Evolutionary conservation across 208 protist genomes (phyloP).

Genomic region (Trypanosoma vivax): DNA sequence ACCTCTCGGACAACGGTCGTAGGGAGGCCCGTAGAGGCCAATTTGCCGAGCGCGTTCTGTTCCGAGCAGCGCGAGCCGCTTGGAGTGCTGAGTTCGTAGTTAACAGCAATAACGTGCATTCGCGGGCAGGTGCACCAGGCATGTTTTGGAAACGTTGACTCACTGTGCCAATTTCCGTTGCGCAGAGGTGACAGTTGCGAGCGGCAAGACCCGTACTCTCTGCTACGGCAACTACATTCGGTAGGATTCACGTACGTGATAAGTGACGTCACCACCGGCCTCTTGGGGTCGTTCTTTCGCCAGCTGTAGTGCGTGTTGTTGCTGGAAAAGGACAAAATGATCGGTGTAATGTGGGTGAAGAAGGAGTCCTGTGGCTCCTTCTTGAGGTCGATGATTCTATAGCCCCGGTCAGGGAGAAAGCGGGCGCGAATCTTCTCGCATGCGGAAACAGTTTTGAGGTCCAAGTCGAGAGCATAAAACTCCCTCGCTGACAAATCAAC

Average conservation of each 20-base stretch:
- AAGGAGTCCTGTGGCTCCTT: constrained; percentile 51
- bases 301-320: constrained; percentile 73
- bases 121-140: constrained; percentile 78
- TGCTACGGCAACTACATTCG: constrained; percentile 39
- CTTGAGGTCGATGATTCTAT: constrained; percentile 51
- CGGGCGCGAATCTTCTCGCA: constrained; percentile 67
- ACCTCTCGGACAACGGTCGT: constrained; percentile 78
- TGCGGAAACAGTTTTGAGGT: constrained; percentile 51
- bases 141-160: constrained; percentile 10
- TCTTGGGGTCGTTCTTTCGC: constrained; percentile 76
- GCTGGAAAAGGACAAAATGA: constrained; percentile 40
- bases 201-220: neutral
- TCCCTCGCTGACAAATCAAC: constrained; percentile 29
- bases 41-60: constrained; percentile 84
- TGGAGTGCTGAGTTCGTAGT: constrained; percentile 88
- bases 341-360: constrained; percentile 30
- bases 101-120: constrained; percentile 65
- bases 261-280: constrained; percentile 77
- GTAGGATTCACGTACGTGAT: constrained; percentile 80
- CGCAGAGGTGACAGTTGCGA: neutral
- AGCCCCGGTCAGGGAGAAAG: constrained; percentile 47
- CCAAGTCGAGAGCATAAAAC: constrained; percentile 41
- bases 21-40: constrained; percentile 67
- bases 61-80: constrained; percentile 86
- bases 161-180: neutral